A percentile compares a stretch with the other conserved stretches of the same genome.
Evolutionary conservation across 148 eudicot species (phyloP).

Genomic region (Fagopyrum esculentum): DNA sequence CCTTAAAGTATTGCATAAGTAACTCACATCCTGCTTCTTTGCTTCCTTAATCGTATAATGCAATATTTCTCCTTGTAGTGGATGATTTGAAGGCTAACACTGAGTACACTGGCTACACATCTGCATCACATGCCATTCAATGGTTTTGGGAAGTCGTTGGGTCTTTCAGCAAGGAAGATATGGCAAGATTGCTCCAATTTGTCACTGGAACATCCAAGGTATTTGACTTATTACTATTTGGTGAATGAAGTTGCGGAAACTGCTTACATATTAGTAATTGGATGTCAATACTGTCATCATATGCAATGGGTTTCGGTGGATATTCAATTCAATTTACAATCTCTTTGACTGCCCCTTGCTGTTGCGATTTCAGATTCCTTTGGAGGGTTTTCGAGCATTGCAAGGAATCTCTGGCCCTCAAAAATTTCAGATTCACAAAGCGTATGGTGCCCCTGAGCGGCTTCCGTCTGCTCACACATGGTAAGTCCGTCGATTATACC

Average conservation of each 20-base stretch:
- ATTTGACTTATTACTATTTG: constrained; percentile 9
- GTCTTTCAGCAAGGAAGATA: constrained; percentile 90
- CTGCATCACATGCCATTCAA: constrained; percentile 67
- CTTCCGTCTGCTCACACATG: constrained; percentile 99
- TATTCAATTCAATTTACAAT: not conserved
- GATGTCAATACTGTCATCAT: not conserved
- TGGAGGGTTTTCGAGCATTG: constrained; percentile 92
- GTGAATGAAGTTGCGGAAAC: not conserved
- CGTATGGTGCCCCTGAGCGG: constrained; percentile 96
- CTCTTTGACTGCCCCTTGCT: not conserved
- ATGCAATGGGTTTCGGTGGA: not conserved
- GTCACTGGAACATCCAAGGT: constrained; percentile 99
- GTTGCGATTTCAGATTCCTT: constrained; percentile 50
- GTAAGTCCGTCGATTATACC: constrained; percentile 28
- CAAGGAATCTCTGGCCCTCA: constrained; percentile 99
- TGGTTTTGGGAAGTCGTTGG: constrained; percentile 99
- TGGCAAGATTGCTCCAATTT: constrained; percentile 87
- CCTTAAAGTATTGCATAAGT: not conserved
- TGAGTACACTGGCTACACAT: constrained; percentile 84
- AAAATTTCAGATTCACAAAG: constrained; percentile 92
- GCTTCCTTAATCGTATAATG: constrained; percentile 2
- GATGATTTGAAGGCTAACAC: constrained; percentile 94
- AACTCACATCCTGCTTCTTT: not conserved
- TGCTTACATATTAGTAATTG: too few species aligned
- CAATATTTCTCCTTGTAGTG: constrained; percentile 44